Base-by-base conservation (phyloP, 352 stramenopile species). In the Pelagophyceae sp. region DNA sequence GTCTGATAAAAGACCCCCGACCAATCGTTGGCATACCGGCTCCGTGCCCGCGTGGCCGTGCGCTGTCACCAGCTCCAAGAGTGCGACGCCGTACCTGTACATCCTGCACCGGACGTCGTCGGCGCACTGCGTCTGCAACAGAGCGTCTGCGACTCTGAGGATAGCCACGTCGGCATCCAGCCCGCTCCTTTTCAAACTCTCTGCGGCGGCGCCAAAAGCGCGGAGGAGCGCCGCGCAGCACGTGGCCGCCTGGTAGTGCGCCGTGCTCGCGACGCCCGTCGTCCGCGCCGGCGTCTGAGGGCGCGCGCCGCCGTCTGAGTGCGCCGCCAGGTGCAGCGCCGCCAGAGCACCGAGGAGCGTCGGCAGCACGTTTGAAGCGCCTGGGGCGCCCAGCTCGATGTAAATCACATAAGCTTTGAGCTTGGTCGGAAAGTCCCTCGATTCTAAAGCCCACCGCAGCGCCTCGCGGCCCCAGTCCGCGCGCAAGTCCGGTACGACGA, bases 381-480 rank as follows among this genome's bases (percentile, higher is more conserved):
- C 61, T 1, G 61, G 61, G n/a, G 61, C 31, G 61, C 61, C 61
- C 1, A 71, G 29, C 3, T 27, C 25, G 19, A 71, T 6, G 61
- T 71, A 71, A 31, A 71, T n/a, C n/a, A 71, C 61, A 2, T 38
- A 25, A 11, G 61, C 61, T 25, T 71, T 71, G 61, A 71, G 61
- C 29, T 31, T 27, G 6, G 61, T 71, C 61, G 61, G 61, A 25
- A 71, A 71, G 61, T 71, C 61, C 6, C 61, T 6, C 19, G 61
- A 71, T 31, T 25, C 19, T 1, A 3, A 2, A 31, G 61, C 61
- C 61, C 61, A 71, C 6, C 61, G 17, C 6, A 71, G 27, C 61
- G 61, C 29, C 19, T 35, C 29, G 29, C 3, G 5, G 61, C 19
- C 61, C 61, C 61, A 71, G 19, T 3, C 19, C 3, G 61, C 33